Evolutionary conservation across 2,329 filamentous ascomycete genomes (phyloP), one percentile per base, ranked within the genome.

Genomic region (Geosmithia flava): DNA sequence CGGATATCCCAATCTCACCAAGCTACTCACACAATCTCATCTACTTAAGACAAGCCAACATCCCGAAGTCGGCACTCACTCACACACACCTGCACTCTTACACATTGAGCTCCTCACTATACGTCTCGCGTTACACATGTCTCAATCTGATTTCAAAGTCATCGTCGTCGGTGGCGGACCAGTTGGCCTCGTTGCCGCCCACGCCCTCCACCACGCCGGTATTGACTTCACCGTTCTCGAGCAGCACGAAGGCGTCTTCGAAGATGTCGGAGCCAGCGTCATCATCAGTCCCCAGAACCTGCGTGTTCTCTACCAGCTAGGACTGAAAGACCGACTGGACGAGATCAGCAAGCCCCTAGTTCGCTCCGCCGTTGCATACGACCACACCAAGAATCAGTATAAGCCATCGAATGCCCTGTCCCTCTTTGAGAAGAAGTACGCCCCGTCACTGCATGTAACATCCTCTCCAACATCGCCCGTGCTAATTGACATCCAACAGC

Each of bases 211-310:
- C 3, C 54, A 46, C 2, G 60, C 59, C 6, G 52, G 53, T 16
- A 62, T 70, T 33, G 61, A 68, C 47, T 70, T 65, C 15, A 53
- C 66, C 39, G 47, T 70, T 7, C 62, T 70, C 1, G 67, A 70
- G 47, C 51, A 56, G 15, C 58, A 59, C 1, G 29, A 52, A 1
- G 51, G 54, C 1, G 29, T 64, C 10, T 49, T 61, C 50, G 49
- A 57, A 42, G 55, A 65, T 52, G 57, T 58, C 16, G 56, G 56
- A 23, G 56, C 59, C 19, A 55, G 62, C 55, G 51, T 66, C 47
- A 54, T 62, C n/a, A 50, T 70, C 47, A 50, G 58, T 53, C 47
- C 55, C 42, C 51, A 54, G 49, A 56, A 50, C 7, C 44, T 60
- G 48, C 62, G 58, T 30, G 56, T 59, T 13, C 48, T 68, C 0